Percentiles rank a stretch among this genome's conserved stretches.
Evolutionary conservation across 352 stramenopile species (phyloP).

Genomic region (Globisporangium megalacanthum): DNA sequence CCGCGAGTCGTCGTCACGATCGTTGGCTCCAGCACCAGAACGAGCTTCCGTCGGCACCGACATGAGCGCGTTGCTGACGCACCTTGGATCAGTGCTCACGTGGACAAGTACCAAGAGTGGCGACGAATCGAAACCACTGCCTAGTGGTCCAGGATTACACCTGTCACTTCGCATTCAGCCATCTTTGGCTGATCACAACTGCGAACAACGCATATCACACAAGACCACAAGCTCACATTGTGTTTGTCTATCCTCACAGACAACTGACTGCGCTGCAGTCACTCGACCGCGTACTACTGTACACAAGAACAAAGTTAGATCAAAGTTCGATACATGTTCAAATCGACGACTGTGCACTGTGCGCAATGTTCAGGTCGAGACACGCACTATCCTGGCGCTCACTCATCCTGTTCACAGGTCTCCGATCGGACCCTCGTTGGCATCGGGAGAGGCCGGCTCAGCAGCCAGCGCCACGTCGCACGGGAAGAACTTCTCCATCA

Average conservation of each 20-base stretch:
- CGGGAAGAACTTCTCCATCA: not conserved
- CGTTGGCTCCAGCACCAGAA: not conserved
- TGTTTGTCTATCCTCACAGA: too few relatives aligned
- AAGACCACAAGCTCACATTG: too few relatives aligned
- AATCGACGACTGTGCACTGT: not conserved
- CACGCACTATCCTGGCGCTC: not conserved
- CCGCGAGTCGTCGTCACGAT: not conserved
- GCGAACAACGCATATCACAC: too few relatives aligned
- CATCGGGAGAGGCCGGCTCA: not conserved
- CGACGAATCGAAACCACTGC: too few relatives aligned
- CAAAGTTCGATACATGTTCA: not conserved
- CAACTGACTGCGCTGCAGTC: too few relatives aligned
- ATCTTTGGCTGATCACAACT: too few relatives aligned
- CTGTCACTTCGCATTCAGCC: too few relatives aligned
- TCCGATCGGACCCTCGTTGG: not conserved
- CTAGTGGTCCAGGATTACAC: too few relatives aligned
- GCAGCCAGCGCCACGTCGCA: constrained; percentile 3
- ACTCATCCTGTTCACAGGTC: not conserved
- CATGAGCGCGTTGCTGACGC: not conserved
- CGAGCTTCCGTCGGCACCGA: not conserved
- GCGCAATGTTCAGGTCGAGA: not conserved
- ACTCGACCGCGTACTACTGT: too few relatives aligned
- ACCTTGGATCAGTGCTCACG: not conserved
- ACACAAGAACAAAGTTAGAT: not conserved
- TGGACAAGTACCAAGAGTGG: too few relatives aligned